Evolutionary conservation across 1,284 basidiomycete species (phyloP).

Genomic region (Naganishia cerealis): DNA sequence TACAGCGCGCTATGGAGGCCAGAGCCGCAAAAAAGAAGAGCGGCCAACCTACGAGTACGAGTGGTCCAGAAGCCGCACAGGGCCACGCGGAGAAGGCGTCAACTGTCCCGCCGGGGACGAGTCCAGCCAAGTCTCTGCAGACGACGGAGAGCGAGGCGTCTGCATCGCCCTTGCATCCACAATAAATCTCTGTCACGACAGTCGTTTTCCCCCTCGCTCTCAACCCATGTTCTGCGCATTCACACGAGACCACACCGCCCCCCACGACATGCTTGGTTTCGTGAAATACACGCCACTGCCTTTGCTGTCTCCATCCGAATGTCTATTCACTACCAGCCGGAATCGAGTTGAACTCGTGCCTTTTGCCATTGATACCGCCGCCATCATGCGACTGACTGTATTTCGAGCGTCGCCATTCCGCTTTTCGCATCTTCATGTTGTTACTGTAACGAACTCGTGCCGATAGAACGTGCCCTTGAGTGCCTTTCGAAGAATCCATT

Average conservation of each 20-base stretch:
- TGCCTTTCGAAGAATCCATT: not conserved
- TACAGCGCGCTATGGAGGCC: slow-evolving; percentile 63
- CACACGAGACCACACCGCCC: not conserved
- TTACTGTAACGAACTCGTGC: not conserved
- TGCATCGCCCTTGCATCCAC: not conserved
- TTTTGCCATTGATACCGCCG: not conserved
- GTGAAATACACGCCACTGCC: slow-evolving; percentile 5
- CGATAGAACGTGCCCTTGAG: not conserved
- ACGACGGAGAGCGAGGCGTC: not conserved
- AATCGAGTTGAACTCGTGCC: not conserved
- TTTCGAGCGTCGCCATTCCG: not conserved
- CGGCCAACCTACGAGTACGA: slow-evolving; percentile 25
- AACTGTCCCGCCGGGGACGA: not conserved
- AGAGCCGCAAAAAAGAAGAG: slow-evolving; percentile 44
- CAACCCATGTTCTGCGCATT: not conserved
- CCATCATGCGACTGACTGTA: not conserved
- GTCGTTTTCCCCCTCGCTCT: not conserved
- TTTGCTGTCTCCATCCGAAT: slow-evolving; percentile 1
- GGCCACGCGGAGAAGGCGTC: slow-evolving; percentile 15
- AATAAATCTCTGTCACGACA: not conserved
- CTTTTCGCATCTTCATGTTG: not conserved
- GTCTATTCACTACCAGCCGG: not conserved
- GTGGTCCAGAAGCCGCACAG: slow-evolving; percentile 29
- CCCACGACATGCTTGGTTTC: not conserved
- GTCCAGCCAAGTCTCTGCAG: not conserved